A percentile compares a stretch with the other conserved stretches of the same genome.
phyloP scores from a whole-genome alignment of 257 asterid genomes.

The Ehretia macrophylla region DNA sequence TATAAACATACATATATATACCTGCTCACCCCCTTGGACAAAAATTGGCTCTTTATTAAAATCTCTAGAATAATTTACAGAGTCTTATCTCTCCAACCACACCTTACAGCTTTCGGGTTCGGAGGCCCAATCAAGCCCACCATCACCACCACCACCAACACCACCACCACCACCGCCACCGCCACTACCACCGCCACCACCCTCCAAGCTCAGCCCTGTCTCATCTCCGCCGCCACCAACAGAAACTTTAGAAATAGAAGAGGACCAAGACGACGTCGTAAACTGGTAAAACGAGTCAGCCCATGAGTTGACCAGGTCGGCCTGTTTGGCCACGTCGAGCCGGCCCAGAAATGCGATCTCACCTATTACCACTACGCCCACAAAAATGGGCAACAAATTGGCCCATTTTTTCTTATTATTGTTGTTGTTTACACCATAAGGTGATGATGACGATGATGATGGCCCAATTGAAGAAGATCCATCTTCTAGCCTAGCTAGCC shows the following conservation, averaged over 20 bases:
- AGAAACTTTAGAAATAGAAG: background rate
- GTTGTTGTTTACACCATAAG: background rate
- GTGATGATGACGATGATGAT: constrained; percentile 8
- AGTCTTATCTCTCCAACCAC: constrained; percentile 81
- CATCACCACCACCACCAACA: background rate
- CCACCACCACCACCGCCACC: constrained; percentile 3
- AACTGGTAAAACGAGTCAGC: constrained; percentile 82
- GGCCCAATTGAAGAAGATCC: constrained; percentile 17
- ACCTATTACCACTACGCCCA: constrained; percentile 64
- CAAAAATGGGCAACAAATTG: constrained; percentile 54
- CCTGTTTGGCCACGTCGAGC: constrained; percentile 74
- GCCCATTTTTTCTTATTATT: constrained; percentile 59
- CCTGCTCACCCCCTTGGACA: constrained; percentile 62
- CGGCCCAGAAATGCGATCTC: constrained; percentile 81
- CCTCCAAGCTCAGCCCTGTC: constrained; percentile 16
- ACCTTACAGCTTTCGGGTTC: constrained; percentile 50
- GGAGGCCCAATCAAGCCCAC: constrained; percentile 12
- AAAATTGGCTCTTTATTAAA: constrained; percentile 57
- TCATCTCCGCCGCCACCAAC: constrained; percentile 2
- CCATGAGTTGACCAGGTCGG: constrained; percentile 80
- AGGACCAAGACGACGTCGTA: constrained; percentile 30
- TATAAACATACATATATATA: constrained; percentile 4
- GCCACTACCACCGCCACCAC: background rate
- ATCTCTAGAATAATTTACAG: constrained; percentile 64
- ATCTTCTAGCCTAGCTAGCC: constrained; percentile 21